Percentiles rank a stretch among this genome's conserved stretches.
These are phyloP conservation scores for Colletotrichum sp. DNA, from an alignment of 2,329 filamentous ascomycete species.

Conservation along the genomic window DNA sequence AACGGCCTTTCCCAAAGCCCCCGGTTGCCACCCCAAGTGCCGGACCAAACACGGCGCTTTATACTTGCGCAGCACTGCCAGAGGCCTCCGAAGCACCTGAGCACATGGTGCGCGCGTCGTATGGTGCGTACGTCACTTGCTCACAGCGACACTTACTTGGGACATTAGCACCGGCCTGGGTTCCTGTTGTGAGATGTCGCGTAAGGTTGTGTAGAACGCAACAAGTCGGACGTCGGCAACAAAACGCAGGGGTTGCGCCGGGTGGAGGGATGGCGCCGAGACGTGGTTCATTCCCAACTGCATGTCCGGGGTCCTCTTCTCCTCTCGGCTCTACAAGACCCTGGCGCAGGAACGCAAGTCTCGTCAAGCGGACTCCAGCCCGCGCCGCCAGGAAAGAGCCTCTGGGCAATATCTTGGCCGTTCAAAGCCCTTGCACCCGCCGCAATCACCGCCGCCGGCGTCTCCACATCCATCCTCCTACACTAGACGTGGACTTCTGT, in stretches of 20 bases:
- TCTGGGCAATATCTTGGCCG: slow-evolving; percentile 13
- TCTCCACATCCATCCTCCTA: not conserved
- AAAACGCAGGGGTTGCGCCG: not conserved
- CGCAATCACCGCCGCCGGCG: not conserved
- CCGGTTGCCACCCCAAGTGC: not conserved
- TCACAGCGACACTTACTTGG: not conserved
- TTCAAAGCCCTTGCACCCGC: not conserved
- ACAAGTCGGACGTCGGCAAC: not conserved
- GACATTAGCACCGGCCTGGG: not conserved
- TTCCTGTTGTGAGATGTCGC: not conserved
- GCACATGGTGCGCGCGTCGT: not conserved
- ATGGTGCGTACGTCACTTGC: slow-evolving; percentile 13
- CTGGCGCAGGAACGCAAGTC: not conserved
- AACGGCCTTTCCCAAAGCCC: not conserved
- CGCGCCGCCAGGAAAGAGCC: not conserved
- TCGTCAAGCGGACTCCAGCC: not conserved
- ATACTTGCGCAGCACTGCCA: slow-evolving; percentile 6
- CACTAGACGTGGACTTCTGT: not conserved
- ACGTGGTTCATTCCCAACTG: not conserved
- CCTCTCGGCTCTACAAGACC: not conserved
- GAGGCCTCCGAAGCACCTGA: slow-evolving; percentile 12
- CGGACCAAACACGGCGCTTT: slow-evolving; percentile 18
- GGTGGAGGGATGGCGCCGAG: not conserved
- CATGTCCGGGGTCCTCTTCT: not conserved
- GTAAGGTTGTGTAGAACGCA: not conserved